Conservation (phyloP, 2,329 filamentous ascomycete genomes). For the Diaporthe humulicola region DNA sequence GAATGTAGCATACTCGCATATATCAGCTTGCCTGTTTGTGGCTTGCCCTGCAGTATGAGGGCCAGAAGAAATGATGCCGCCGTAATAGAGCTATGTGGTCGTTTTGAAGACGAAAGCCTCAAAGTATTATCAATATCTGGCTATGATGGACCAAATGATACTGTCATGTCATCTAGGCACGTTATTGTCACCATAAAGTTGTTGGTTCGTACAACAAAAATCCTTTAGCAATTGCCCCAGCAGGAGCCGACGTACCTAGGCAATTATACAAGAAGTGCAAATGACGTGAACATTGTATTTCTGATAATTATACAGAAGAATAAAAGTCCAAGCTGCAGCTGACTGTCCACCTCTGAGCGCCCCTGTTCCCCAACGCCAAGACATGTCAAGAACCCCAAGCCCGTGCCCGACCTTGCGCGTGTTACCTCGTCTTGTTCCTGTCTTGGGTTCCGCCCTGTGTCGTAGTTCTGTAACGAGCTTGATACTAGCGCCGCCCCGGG, state of each 20-base stretch:
- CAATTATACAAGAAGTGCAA: neutral
- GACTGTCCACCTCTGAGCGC: neutral
- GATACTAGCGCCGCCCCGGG: constrained; percentile 11
- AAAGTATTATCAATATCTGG: too few species aligned
- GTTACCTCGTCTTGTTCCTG: neutral
- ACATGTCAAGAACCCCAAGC: constrained; percentile 21
- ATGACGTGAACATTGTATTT: neutral
- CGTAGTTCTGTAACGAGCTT: constrained; percentile 21
- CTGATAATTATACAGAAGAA: neutral
- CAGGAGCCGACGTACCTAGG: neutral
- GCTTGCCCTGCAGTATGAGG: neutral
- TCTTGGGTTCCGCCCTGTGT: constrained; percentile 10
- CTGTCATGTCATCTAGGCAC: neutral
- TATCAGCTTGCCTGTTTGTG: neutral
- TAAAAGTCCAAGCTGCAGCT: neutral
- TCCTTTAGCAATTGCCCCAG: neutral
- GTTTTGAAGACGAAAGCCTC: neutral
- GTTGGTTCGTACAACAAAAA: too few species aligned
- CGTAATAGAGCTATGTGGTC: too few species aligned
- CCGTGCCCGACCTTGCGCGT: neutral
- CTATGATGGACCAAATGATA: neutral
- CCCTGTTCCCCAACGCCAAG: constrained; percentile 1
- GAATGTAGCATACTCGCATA: neutral
- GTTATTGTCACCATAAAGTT: neutral
- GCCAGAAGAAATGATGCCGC: neutral